Conservation (phyloP, 306 rosid species). For the Glycine soja region DNA sequence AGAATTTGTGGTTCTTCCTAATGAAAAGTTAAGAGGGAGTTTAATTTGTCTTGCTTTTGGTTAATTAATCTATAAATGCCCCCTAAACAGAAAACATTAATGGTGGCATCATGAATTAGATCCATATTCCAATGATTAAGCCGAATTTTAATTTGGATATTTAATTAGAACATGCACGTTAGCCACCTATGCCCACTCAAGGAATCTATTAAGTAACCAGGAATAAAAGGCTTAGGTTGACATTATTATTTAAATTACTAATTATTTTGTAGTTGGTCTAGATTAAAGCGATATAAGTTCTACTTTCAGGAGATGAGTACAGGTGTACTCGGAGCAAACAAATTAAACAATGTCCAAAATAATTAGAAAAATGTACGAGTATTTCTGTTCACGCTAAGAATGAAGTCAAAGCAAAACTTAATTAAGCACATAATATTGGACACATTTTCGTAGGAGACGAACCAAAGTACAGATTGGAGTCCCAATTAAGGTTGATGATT, state of each 20-base stretch:
- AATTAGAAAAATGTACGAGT: constrained; percentile 17
- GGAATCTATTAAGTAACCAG: constrained; percentile 37
- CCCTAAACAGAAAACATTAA: constrained; percentile 38
- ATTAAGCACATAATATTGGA: constrained; percentile 34
- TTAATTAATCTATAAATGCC: constrained; percentile 1
- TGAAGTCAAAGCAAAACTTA: constrained; percentile 39
- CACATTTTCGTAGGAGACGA: constrained; percentile 40
- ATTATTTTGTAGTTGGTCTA: constrained; percentile 11
- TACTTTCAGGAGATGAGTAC: constrained; percentile 39
- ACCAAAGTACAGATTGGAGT: constrained; percentile 35
- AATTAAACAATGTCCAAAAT: constrained; percentile 23
- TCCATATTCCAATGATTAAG: constrained; percentile 56
- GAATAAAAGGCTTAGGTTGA: constrained; percentile 10
- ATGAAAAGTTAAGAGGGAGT: not conserved
- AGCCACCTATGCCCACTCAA: constrained; percentile 44
- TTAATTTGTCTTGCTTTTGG: constrained; percentile 9
- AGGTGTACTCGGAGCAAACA: constrained; percentile 36
- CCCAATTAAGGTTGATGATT: constrained; percentile 45
- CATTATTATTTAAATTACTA: constrained; percentile 25
- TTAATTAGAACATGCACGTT: constrained; percentile 53
- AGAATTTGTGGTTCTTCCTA: not conserved
- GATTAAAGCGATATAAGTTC: constrained; percentile 7
- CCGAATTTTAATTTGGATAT: constrained; percentile 36
- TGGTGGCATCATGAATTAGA: constrained; percentile 44
- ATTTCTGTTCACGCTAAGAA: not conserved